Evolutionary conservation across 768 basidiomycete genomes (phyloP).

Genomic region (Termitomyces sp.): DNA sequence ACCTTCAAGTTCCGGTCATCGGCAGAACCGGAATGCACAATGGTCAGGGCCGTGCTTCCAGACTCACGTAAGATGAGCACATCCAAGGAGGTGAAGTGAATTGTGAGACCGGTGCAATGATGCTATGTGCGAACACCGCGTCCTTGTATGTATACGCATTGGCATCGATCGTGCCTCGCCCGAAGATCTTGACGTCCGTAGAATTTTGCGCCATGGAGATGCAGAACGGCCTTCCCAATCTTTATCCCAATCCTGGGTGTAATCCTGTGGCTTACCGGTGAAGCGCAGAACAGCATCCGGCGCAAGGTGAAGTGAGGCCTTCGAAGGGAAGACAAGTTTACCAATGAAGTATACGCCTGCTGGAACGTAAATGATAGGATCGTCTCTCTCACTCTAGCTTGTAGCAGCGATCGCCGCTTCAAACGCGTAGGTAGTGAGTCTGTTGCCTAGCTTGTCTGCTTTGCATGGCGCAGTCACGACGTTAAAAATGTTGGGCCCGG

Average conservation of each 20-base stretch:
- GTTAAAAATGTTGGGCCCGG: slow-evolving; percentile 13
- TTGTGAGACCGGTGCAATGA: slow-evolving; percentile 13
- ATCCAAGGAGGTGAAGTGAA: slow-evolving; percentile 10
- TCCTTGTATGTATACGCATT: slow-evolving; percentile 6
- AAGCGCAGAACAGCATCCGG: slow-evolving; percentile 14
- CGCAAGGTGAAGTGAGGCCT: slow-evolving; percentile 14
- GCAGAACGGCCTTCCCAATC: slow-evolving; percentile 8
- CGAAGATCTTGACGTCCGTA: slow-evolving; percentile 14
- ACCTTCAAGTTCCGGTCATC: slow-evolving; percentile 10
- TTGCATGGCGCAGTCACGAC: slow-evolving; percentile 10
- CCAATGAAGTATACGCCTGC: slow-evolving; percentile 12
- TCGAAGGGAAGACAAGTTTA: slow-evolving; percentile 15
- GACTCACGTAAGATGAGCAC: slow-evolving; percentile 12
- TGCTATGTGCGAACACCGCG: slow-evolving; percentile 4
- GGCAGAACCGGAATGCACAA: slow-evolving; percentile 11
- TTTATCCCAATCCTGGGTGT: slow-evolving; percentile 11
- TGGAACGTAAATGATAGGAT: slow-evolving; percentile 13
- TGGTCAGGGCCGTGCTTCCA: slow-evolving; percentile 11
- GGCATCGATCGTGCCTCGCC: slow-evolving; percentile 14
- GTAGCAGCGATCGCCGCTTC: slow-evolving; percentile 10
- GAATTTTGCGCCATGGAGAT: slow-evolving; percentile 13
- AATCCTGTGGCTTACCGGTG: slow-evolving; percentile 9
- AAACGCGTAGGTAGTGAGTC: slow-evolving; percentile 9
- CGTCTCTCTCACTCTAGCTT: not conserved
- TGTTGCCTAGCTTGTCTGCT: slow-evolving; percentile 8